A percentile compares a stretch with the other conserved stretches of the same genome.
Conservation (phyloP, 2,329 filamentous ascomycete genomes). For the Thielaviopsis musarum region DNA sequence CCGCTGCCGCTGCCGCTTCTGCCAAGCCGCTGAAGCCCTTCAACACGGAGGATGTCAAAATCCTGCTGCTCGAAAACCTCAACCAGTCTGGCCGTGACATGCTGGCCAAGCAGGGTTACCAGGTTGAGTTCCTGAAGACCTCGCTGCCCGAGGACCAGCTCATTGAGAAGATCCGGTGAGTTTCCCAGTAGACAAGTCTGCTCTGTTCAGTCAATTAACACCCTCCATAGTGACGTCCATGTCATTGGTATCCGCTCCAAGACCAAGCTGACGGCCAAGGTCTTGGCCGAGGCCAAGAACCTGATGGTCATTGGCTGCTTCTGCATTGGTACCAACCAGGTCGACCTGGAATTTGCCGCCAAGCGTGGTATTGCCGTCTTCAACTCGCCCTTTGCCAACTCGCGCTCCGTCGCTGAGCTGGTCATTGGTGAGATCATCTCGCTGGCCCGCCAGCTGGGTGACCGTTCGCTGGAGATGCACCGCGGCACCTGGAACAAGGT, state of each 20-base stretch:
- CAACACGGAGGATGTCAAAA: slow-evolving; percentile 89
- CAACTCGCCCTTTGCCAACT: slow-evolving; percentile 98
- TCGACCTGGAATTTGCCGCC: slow-evolving; percentile 71
- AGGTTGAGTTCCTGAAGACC: slow-evolving; percentile 81
- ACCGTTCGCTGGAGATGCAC: slow-evolving; percentile 90
- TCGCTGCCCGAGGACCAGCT: slow-evolving; percentile 84
- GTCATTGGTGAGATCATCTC: slow-evolving; percentile 88
- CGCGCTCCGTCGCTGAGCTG: slow-evolving; percentile 86
- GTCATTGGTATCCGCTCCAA: slow-evolving; percentile 97
- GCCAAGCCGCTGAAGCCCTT: slow-evolving; percentile 85
- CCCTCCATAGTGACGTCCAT: slow-evolving; percentile 57
- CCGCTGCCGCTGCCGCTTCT: slow-evolving; percentile 21
- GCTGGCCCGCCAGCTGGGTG: slow-evolving; percentile 79
- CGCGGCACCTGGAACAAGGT: slow-evolving; percentile 96
- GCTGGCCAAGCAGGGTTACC: slow-evolving; percentile 72
- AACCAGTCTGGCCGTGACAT: slow-evolving; percentile 81
- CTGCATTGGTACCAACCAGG: slow-evolving; percentile 96
- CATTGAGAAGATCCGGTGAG: slow-evolving; percentile 87
- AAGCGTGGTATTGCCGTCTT: slow-evolving; percentile 86
- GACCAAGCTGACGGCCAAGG: slow-evolving; percentile 76
- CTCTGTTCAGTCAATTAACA: not conserved
- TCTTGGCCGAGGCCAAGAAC: slow-evolving; percentile 80
- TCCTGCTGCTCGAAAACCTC: slow-evolving; percentile 87
- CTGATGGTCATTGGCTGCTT: slow-evolving; percentile 94
- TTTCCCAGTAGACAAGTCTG: slow-evolving; percentile 9